Conservation (phyloP, 805 yeast species). For the Spathaspora hagerdaliae region DNA sequence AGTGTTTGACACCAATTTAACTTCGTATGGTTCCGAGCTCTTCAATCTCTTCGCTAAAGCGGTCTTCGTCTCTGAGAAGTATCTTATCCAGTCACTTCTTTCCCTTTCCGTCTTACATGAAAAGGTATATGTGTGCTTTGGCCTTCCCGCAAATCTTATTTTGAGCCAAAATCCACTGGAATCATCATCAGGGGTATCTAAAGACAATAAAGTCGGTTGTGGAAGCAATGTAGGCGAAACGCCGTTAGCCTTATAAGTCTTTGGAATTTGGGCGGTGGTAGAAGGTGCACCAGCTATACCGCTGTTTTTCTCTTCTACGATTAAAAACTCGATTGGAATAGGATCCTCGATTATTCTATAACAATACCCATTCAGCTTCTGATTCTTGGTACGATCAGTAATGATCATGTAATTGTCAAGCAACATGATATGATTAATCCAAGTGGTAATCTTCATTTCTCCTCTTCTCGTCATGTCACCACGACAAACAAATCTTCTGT, state of each 20-base stretch:
- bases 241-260: background rate
- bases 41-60: constrained; percentile 23
- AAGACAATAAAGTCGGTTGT: background rate
- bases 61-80: constrained; percentile 35
- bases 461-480: constrained; percentile 61
- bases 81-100: constrained; percentile 53
- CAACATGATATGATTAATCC: constrained; percentile 49
- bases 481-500: constrained; percentile 52
- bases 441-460: constrained; percentile 59
- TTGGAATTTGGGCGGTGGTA: constrained; percentile 2
- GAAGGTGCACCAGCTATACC: constrained; percentile 4
- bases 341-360: constrained; percentile 52
- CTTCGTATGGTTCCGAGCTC: constrained; percentile 50
- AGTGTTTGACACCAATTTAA: constrained; percentile 52
- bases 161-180: constrained; percentile 41
- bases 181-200: constrained; percentile 23
- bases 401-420: constrained; percentile 70
- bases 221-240: constrained; percentile 1
- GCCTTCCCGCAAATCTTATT: constrained; percentile 51
- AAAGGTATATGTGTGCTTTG: constrained; percentile 53
- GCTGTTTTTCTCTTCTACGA: constrained; percentile 40
- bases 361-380: constrained; percentile 21
- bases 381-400: constrained; percentile 51
- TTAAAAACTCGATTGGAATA: constrained; percentile 55
- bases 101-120: constrained; percentile 45